Percentiles rank a stretch among this genome's conserved stretches.
phyloP scores from a whole-genome alignment of 2,329 filamentous ascomycete genomes.

The Fusarium clavum region DNA sequence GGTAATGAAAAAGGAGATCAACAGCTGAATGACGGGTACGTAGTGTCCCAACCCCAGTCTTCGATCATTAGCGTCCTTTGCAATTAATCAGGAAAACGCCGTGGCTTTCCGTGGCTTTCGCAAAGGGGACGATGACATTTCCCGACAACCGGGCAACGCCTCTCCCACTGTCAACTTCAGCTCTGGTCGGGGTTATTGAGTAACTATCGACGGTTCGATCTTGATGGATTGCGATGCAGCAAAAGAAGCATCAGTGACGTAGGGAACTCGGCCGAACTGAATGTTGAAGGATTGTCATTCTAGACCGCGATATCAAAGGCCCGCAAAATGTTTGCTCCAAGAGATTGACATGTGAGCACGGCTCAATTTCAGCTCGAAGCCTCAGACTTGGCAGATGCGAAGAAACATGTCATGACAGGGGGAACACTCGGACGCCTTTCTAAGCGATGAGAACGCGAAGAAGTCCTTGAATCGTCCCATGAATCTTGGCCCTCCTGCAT shows the following conservation, averaged over 20 bases:
- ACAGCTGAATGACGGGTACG: constrained; percentile 14
- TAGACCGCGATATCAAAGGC: not conserved
- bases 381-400: not conserved
- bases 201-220: constrained; percentile 11
- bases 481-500: not conserved
- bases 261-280: not conserved
- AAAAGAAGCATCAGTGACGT: not conserved
- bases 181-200: constrained; percentile 6
- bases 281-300: not conserved
- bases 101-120: constrained; percentile 10
- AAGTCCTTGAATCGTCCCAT: not conserved
- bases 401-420: not conserved
- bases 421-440: not conserved
- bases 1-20: not conserved
- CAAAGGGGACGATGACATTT: constrained; percentile 2
- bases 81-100: constrained; percentile 8
- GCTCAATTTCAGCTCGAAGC: not conserved
- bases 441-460: not conserved
- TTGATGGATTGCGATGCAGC: not conserved
- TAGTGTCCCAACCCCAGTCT: not conserved
- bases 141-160: not conserved
- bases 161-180: not conserved
- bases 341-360: constrained; percentile 3
- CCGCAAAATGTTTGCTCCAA: constrained; percentile 18
- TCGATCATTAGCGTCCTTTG: not conserved